Evolutionary conservation across 2,329 filamentous ascomycete genomes (phyloP), one percentile per base, ranked within the genome.

Genomic region (Diplodia corticola): DNA sequence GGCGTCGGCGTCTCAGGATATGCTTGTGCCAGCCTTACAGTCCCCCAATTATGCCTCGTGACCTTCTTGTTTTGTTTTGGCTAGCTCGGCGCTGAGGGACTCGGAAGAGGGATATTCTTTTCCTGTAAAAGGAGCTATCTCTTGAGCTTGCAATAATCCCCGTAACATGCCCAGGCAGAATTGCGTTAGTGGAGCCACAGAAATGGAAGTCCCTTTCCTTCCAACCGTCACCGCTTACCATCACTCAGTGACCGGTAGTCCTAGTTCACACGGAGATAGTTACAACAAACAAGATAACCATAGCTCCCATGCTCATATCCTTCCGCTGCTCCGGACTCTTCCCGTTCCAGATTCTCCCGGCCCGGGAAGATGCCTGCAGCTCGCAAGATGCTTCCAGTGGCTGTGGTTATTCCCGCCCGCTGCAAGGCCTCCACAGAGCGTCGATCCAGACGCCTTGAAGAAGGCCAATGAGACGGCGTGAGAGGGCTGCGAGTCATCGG

Each of bases 1-100:
- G 51, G 51, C 51, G 51, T 57, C 35, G 54, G 35, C 54, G 54
- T 57, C 54, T 44, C 35, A 44, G 35, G 54, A 28, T 57, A 26
- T n/a, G 30, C 22, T n/a, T 24, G n/a, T n/a, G 33, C 13, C 26
- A 33, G 51, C 7, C 51, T 15, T 13, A 12, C 13, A 17, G 51
- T n/a, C 13, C 22, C 13, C 5, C 22, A 6, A 12, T 9, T 35
- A 20, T 55, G 24, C 20, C 5, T 30, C 13, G 6, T 30, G 7
- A 33, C 15, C 17, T 44, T 24, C 54, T 9, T 57, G 54, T 24
- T 57, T 12, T n/a, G n/a, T n/a, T n/a, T n/a, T n/a, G n/a, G n/a
- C 12, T 40, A 7, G 17, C 33, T 33, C 26, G 53, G 24, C 37
- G 12, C 20, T 17, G 20, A 17, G 35, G 24, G 53, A 40, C 30